These are phyloP conservation scores for Pilasporangium apinafurcum DNA, from an alignment of 352 stramenopile species.

Conservation along the genomic window DNA sequence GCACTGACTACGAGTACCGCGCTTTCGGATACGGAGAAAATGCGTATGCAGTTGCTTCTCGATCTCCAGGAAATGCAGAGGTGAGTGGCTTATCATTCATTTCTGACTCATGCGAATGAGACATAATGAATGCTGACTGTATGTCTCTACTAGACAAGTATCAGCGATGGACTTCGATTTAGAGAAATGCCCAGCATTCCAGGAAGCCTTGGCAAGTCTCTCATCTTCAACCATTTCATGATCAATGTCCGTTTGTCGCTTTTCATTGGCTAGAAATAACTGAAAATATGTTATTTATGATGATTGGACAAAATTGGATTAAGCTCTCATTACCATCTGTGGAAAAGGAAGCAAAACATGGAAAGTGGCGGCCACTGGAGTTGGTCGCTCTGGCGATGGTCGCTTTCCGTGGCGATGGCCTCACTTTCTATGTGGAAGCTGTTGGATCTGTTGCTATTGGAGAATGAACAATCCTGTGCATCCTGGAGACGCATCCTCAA, in stretches of 20 bases:
- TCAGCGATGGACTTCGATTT: slow-evolving; percentile 36
- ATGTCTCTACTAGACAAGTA: slow-evolving; percentile 33
- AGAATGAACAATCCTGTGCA: not conserved
- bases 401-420: slow-evolving; percentile 42
- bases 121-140: slow-evolving; percentile 3
- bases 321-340: slow-evolving; percentile 6
- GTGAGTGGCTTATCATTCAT: slow-evolving; percentile 19
- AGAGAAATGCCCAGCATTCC: slow-evolving; percentile 20
- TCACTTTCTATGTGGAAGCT: slow-evolving; percentile 72
- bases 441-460: slow-evolving; percentile 32
- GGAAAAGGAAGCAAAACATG: slow-evolving; percentile 5
- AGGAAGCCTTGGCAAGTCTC: slow-evolving; percentile 10
- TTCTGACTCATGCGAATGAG: not conserved
- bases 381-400: slow-evolving; percentile 49
- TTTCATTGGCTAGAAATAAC: slow-evolving; percentile 13
- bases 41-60: slow-evolving; percentile 72
- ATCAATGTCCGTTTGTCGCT: not conserved
- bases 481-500: slow-evolving; percentile 6
- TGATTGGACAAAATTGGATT: slow-evolving; percentile 39
- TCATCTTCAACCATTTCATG: no score
- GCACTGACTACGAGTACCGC: slow-evolving; percentile 9
- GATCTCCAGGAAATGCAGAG: slow-evolving; percentile 69
- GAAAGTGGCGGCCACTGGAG: slow-evolving; percentile 25
- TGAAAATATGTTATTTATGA: not conserved
- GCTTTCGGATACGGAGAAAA: slow-evolving; percentile 82